These are phyloP conservation scores for Rhizoclosmatium globosum DNA, from an alignment of 192 early-diverging fungal species.

Conservation along the genomic window DNA sequence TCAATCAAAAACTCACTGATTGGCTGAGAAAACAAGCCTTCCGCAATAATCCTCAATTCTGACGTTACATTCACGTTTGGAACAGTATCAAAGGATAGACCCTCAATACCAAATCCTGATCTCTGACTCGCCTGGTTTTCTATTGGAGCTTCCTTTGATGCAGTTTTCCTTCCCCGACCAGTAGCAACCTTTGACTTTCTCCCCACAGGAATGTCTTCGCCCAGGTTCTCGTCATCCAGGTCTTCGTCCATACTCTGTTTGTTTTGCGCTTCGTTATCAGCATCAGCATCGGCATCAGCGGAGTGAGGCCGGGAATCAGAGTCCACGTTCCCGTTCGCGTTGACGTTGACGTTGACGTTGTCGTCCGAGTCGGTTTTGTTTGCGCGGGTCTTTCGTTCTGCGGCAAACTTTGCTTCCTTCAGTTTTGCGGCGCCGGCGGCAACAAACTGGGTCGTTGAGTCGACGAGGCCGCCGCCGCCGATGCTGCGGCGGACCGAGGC, in stretches of 20 bases:
- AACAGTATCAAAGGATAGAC: conserved; percentile 55
- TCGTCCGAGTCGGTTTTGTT: not conserved
- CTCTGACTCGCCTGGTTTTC: not conserved
- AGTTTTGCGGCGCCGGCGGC: conserved; percentile 57
- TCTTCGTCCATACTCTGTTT: not conserved
- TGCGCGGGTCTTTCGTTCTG: conserved; percentile 20
- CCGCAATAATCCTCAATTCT: conserved; percentile 50
- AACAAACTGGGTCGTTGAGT: conserved; percentile 56
- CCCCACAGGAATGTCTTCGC: not conserved
- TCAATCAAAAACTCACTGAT: conserved; percentile 36
- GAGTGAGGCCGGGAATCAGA: not conserved
- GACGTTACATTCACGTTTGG: conserved; percentile 54
- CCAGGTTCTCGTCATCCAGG: not conserved
- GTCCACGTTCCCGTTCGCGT: not conserved
- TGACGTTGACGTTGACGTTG: not conserved
- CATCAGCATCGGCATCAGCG: not conserved
- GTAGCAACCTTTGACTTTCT: not conserved
- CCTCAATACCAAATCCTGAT: conserved; percentile 48
- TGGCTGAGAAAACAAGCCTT: conserved; percentile 52
- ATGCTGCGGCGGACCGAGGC: conserved; percentile 16
- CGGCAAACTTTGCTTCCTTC: conserved; percentile 54
- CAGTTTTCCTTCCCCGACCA: not conserved
- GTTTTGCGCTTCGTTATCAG: not conserved
- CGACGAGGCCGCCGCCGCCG: conserved; percentile 6
- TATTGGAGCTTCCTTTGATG: not conserved